These are phyloP conservation scores for Drechslerella stenobrocha DNA, from an alignment of 2,329 filamentous ascomycete genomes.

Conservation along the genomic window DNA sequence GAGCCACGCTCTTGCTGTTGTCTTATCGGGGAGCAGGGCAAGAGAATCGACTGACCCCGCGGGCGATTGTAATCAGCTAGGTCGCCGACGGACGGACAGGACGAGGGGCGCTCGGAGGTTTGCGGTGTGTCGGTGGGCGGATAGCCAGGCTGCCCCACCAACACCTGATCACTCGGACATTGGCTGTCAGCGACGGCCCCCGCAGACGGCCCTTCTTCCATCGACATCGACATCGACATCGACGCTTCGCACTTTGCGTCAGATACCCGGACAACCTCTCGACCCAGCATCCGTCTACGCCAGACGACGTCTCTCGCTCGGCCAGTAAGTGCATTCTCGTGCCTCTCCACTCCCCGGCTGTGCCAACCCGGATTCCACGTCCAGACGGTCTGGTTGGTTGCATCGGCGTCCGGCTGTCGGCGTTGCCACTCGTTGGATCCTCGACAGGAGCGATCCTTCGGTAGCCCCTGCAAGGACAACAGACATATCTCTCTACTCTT, in stretches of 20 bases:
- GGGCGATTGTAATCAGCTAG: too few relatives aligned
- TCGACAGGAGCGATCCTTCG: conserved; percentile 34
- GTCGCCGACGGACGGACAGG: too few relatives aligned
- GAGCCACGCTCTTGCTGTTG: not conserved
- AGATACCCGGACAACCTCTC: not conserved
- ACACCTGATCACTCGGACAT: too few relatives aligned
- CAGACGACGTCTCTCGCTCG: too few relatives aligned
- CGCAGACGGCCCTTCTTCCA: too few relatives aligned
- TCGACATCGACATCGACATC: too few relatives aligned
- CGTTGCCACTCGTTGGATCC: conserved; percentile 32
- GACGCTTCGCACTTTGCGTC: too few relatives aligned
- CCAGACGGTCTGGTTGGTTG: conserved; percentile 8
- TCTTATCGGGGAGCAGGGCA: conserved; percentile 13
- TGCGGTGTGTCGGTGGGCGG: too few relatives aligned
- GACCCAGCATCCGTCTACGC: not conserved
- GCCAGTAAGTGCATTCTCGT: not conserved
- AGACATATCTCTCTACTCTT: not conserved
- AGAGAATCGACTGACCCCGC: too few relatives aligned
- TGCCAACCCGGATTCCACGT: conserved; percentile 5
- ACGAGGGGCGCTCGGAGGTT: too few relatives aligned
- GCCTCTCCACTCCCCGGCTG: conserved; percentile 1
- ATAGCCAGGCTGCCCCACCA: too few relatives aligned
- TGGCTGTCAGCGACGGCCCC: too few relatives aligned
- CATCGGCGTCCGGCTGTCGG: conserved; percentile 11
- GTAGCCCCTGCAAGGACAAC: conserved; percentile 23